Base-by-base conservation (phyloP, 805 yeast genomes). In the Jamesozyma spencerorum region DNA sequence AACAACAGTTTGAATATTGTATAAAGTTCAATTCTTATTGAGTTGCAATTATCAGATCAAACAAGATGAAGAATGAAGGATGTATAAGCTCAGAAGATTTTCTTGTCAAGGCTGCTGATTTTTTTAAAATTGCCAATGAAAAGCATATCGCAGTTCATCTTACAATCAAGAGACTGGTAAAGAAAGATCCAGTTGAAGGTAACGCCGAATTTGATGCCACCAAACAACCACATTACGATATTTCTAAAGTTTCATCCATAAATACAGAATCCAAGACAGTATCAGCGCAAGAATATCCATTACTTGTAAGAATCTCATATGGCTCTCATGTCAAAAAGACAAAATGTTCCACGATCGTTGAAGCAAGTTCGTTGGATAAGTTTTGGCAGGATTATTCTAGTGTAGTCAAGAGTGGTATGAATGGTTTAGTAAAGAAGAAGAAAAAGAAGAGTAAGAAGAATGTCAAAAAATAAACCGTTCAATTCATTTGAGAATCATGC, bases 321-420 rank as follows among this genome's bases (percentile, higher is more conserved):
- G 57, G 58, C 3, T 49, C 57, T 4, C 49, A 49, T 17, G 43
- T 47, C 2, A 40, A 65, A 42, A 77, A 77, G 50, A 54, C 60
- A n/a, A 84, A 84, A 54, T 58, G 81, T 26, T 76, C 87, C 20
- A 87, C 97, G 0, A 74, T 80, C 11, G 87, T 88, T 5, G 72
- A 73, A 20, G 66, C 78, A 1, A 72, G 68, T 1, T 63, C 72
- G 3, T 65, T 88, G 48, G 85, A 79, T 47, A 58, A 66, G 44
- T 88, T 88, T 58, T 88, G 96, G 96, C 58, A 61, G 33, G 78
- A 77, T 19, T 88, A 87, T 62, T 64, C 85, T 1, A 77, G 75
- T 33, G 74, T 74, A 0, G 68, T 87, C 41, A 87, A 85, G 57
- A 56, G 68, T 18, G 88, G 92, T 4, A 76, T 84, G 60, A 65